These are phyloP conservation scores for Saussurea involucrata DNA, from an alignment of 129 eudicot species.

Conservation along the genomic window DNA sequence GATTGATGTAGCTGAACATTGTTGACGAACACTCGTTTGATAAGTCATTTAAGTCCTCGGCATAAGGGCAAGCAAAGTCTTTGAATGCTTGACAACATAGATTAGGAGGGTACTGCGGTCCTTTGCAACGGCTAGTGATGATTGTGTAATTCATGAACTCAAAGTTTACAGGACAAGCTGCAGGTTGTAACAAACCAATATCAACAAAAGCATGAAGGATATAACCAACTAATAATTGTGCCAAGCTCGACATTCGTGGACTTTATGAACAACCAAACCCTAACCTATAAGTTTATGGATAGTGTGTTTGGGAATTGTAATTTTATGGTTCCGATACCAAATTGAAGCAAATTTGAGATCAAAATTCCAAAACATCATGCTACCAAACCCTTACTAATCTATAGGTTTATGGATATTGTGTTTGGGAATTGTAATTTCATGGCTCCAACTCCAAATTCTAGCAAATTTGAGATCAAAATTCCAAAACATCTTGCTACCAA, in stretches of 20 bases:
- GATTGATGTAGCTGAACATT: constrained; percentile 71
- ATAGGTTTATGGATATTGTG: too few relatives aligned
- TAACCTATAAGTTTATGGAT: too few relatives aligned
- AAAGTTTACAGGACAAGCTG: constrained; percentile 80
- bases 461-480: too few relatives aligned
- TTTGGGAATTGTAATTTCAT: too few relatives aligned
- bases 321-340: too few relatives aligned
- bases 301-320: neutral
- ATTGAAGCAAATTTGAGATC: neutral
- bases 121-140: constrained; percentile 69
- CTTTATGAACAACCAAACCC: neutral
- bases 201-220: neutral
- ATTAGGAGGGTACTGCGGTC: constrained; percentile 51
- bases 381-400: constrained; percentile 14
- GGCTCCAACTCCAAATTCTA: too few relatives aligned
- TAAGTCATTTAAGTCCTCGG: constrained; percentile 43
- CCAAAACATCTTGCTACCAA: too few relatives aligned
- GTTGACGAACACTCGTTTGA: constrained; percentile 52
- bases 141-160: constrained; percentile 61
- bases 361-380: neutral
- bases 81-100: constrained; percentile 57
- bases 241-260: neutral
- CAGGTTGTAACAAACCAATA: neutral
- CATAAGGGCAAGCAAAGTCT: constrained; percentile 73
- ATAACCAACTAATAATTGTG: neutral